phyloP scores from a whole-genome alignment of 495 filamentous ascomycete genomes.

The Corynascus novoguineensis region DNA sequence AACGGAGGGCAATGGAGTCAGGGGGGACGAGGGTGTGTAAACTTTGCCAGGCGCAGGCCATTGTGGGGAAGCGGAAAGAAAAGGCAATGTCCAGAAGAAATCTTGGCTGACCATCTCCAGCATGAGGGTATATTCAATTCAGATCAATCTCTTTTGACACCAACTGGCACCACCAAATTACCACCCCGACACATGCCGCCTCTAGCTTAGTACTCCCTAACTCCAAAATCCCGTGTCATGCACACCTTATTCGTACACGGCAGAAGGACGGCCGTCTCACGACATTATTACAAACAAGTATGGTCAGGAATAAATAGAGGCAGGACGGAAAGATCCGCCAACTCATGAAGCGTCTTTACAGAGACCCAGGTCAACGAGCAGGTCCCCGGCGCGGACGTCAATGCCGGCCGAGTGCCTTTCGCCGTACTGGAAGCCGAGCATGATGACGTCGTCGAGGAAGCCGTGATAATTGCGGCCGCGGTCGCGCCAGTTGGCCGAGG shows the following conservation, averaged over 20 bases:
- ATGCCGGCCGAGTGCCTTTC: constrained; percentile 40
- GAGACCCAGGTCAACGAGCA: constrained; percentile 38
- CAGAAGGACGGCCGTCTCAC: not conserved
- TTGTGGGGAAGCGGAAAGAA: too few species aligned
- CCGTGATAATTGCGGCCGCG: constrained; percentile 43
- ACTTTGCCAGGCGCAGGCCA: too few species aligned
- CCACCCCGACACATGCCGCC: not conserved
- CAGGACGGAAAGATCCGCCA: not conserved
- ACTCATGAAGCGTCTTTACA: constrained; percentile 14
- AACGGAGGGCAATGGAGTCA: too few species aligned
- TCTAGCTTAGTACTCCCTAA: not conserved
- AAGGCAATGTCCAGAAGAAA: too few species aligned
- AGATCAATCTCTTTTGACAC: too few species aligned
- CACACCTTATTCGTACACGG: not conserved
- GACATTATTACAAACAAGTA: not conserved
- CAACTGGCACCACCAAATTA: not conserved
- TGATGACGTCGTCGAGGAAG: constrained; percentile 45
- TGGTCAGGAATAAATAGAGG: not conserved
- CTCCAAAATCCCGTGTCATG: not conserved
- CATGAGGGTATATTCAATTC: too few species aligned
- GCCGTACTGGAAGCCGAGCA: constrained; percentile 48
- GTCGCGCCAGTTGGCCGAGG: constrained; percentile 48
- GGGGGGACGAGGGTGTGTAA: too few species aligned
- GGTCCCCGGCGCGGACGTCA: constrained; percentile 43
- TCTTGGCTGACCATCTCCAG: too few species aligned